Conservation (phyloP, 2,329 filamentous ascomycete species). For the Fusarium dlaminii region DNA sequence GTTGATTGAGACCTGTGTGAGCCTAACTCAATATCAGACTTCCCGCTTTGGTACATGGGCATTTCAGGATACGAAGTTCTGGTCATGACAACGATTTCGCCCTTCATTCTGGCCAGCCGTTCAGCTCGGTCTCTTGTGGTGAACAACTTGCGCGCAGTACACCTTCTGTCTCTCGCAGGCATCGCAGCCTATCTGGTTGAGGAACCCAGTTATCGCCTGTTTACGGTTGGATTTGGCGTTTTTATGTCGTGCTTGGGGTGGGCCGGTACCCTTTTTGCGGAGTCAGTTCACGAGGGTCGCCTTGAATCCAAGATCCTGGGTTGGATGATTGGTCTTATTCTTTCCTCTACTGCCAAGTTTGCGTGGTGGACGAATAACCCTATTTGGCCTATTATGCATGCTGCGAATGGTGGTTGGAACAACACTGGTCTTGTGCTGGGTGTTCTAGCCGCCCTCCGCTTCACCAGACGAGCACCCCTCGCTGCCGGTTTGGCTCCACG, state of each 20-base stretch:
- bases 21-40: conserved; percentile 65
- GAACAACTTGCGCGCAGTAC: conserved; percentile 74
- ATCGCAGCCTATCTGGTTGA: conserved; percentile 81
- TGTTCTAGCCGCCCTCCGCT: conserved; percentile 77
- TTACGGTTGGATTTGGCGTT: conserved; percentile 82
- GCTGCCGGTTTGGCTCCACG: conserved; percentile 50
- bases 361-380: conserved; percentile 96
- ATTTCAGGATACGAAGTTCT: conserved; percentile 95
- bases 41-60: conserved; percentile 98
- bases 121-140: conserved; percentile 74
- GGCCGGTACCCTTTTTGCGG: conserved; percentile 82
- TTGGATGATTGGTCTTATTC: conserved; percentile 82
- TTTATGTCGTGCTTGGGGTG: conserved; percentile 84
- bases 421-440: conserved; percentile 81
- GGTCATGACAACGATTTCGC: conserved; percentile 85
- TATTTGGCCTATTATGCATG: conserved; percentile 94
- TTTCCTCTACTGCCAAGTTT: conserved; percentile 91
- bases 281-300: conserved; percentile 76
- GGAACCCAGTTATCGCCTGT: conserved; percentile 78
- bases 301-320: conserved; percentile 85
- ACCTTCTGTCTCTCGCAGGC: conserved; percentile 81
- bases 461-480: conserved; percentile 72
- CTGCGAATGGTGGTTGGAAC: conserved; percentile 91
- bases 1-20: neutral
- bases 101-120: conserved; percentile 78